Percentiles rank a stretch among this genome's conserved stretches.
phyloP scores from a whole-genome alignment of 176 grass and related monocot species.

The Tillandsia fasciculata region DNA sequence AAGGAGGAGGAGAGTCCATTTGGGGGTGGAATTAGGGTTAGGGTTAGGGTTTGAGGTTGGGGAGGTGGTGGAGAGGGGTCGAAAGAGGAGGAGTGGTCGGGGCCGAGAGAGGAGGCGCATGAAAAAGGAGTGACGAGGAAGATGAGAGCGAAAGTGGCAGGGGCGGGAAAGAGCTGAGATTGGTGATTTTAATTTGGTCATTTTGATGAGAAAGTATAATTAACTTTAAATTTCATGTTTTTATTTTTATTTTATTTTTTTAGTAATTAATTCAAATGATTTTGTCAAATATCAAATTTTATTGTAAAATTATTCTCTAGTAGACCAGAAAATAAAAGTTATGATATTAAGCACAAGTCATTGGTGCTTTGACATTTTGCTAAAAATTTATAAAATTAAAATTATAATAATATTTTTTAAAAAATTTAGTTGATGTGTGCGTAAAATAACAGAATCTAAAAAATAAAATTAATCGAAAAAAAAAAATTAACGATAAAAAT shows the following conservation, averaged over 20 bases:
- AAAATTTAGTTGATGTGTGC: too few relatives aligned
- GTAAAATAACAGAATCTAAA: too few relatives aligned
- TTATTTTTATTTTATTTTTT: not conserved
- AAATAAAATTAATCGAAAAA: too few relatives aligned
- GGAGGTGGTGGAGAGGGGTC: slow-evolving; percentile 1
- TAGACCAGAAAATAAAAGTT: too few relatives aligned
- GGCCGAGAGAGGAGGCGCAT: slow-evolving; percentile 11
- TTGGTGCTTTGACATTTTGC: too few relatives aligned
- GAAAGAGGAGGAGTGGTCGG: not conserved
- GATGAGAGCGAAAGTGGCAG: not conserved
- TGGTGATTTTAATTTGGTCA: not conserved
- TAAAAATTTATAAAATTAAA: too few relatives aligned
- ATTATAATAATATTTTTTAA: too few relatives aligned
- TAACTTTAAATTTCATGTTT: not conserved
- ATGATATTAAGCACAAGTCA: too few relatives aligned
- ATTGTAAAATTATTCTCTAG: too few relatives aligned
- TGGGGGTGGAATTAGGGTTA: not conserved
- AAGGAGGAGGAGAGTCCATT: slow-evolving; percentile 16
- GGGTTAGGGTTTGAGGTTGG: not conserved
- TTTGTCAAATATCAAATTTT: not conserved
- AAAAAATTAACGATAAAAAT: too few relatives aligned
- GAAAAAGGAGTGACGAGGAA: not conserved
- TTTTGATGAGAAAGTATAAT: not conserved
- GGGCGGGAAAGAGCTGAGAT: slow-evolving; percentile 11
- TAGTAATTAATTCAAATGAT: not conserved